phyloP scores from a whole-genome alignment of 169 alveolate species.

The Amoebophrya sp. region DNA sequence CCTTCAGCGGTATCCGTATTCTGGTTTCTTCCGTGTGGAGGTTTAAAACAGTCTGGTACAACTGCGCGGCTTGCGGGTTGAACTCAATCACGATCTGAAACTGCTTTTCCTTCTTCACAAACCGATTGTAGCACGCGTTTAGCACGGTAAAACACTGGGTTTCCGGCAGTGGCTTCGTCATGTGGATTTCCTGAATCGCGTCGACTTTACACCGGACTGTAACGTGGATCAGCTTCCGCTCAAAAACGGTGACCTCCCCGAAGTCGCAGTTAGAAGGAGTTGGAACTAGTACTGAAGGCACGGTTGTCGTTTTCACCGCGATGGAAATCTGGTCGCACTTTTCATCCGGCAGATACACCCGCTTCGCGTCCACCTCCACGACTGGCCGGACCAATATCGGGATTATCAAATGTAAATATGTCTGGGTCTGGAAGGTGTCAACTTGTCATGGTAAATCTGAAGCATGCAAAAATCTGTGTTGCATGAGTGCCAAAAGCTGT shows the following conservation, averaged over 20 bases:
- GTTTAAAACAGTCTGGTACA: neutral
- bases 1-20: neutral
- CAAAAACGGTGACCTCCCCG: neutral
- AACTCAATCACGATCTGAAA: neutral
- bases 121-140: neutral
- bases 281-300: neutral
- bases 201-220: neutral
- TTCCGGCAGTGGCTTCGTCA: neutral
- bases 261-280: neutral
- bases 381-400: neutral
- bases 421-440: too few species aligned
- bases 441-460: too few species aligned
- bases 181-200: neutral
- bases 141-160: neutral
- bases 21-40: neutral
- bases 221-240: neutral
- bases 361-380: neutral
- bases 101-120: neutral
- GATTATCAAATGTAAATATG: too few species aligned
- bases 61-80: neutral
- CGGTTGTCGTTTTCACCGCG: neutral
- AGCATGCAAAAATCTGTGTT: too few species aligned
- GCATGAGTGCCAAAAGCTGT: too few species aligned
- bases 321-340: neutral
- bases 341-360: neutral